Evolutionary conservation across 106 monocot species (phyloP).

Genomic region (Dendrobium chrysotoxum): DNA sequence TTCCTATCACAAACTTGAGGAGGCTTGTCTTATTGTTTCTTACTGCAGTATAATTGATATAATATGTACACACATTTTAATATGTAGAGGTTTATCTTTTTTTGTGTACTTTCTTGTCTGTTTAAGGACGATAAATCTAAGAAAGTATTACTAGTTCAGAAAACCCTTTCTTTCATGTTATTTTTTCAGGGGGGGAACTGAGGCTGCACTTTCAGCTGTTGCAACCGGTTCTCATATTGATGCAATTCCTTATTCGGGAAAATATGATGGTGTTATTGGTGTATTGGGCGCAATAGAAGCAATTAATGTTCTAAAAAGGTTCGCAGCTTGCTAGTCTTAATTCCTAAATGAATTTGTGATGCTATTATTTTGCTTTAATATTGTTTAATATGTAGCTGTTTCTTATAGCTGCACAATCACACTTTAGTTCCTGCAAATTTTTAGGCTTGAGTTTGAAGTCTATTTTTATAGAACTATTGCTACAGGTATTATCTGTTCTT

Average conservation of each 20-base stretch:
- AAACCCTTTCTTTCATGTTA: neutral
- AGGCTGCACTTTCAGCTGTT: constrained; percentile 59
- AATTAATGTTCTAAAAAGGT: constrained; percentile 88
- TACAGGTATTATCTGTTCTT: neutral
- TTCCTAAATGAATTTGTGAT: neutral
- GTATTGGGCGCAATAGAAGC: constrained; percentile 96
- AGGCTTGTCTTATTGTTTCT: neutral
- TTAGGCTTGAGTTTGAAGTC: neutral
- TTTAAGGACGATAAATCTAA: neutral
- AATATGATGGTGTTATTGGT: constrained; percentile 98
- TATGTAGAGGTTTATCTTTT: neutral
- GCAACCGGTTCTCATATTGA: constrained; percentile 94
- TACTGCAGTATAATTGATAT: neutral
- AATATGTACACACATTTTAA: neutral
- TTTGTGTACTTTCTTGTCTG: neutral
- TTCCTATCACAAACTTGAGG: no score
- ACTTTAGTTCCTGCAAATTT: neutral
- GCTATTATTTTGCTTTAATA: neutral
- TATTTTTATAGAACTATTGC: neutral
- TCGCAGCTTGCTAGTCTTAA: neutral
- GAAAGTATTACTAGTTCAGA: neutral
- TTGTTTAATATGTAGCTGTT: neutral
- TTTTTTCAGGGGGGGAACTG: constrained; percentile 60
- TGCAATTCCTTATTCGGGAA: constrained; percentile 95
- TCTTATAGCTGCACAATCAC: neutral